A percentile compares a stretch with the other conserved stretches of the same genome.
phyloP scores from a whole-genome alignment of 805 yeast genomes.

The Blastobotrys americana region DNA sequence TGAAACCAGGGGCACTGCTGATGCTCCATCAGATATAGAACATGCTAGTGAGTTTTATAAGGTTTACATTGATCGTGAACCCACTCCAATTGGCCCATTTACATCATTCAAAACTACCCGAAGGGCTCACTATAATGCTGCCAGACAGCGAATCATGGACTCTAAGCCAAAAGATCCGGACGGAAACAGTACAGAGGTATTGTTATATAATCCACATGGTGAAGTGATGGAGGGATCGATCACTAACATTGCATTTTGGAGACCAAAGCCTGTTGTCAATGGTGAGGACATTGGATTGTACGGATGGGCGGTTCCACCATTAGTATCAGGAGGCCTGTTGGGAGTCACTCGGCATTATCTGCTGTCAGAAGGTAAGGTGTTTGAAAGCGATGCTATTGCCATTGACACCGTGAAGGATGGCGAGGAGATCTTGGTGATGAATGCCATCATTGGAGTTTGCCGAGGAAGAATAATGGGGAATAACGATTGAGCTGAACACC shows the following conservation, averaged over 20 bases:
- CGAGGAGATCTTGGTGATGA: conserved; percentile 63
- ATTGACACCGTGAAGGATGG: conserved; percentile 50
- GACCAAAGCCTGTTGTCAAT: no score
- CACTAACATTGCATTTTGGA: conserved; percentile 63
- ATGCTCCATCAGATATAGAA: no score
- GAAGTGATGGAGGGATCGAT: conserved; percentile 76
- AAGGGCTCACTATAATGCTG: conserved; percentile 54
- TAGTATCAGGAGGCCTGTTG: conserved; percentile 70
- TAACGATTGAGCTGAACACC: no score
- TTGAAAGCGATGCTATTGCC: conserved; percentile 43
- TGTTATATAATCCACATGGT: conserved; percentile 53
- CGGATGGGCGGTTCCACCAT: conserved; percentile 75
- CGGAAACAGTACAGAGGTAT: conserved; percentile 49
- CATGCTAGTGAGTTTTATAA: conserved; percentile 42
- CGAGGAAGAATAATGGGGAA: conserved; percentile 8
- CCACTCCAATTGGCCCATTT: conserved; percentile 57
- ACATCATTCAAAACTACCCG: conserved; percentile 84
- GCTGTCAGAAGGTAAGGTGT: conserved; percentile 44
- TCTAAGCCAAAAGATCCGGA: conserved; percentile 17
- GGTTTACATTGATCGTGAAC: conserved; percentile 52
- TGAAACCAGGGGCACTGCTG: background rate
- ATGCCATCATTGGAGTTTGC: conserved; percentile 72
- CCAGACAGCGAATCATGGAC: conserved; percentile 46
- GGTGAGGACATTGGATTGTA: conserved; percentile 30
- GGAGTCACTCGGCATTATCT: conserved; percentile 73